phyloP scores from a whole-genome alignment of 352 stramenopile genomes.

The Phytophthora kernoviae region DNA sequence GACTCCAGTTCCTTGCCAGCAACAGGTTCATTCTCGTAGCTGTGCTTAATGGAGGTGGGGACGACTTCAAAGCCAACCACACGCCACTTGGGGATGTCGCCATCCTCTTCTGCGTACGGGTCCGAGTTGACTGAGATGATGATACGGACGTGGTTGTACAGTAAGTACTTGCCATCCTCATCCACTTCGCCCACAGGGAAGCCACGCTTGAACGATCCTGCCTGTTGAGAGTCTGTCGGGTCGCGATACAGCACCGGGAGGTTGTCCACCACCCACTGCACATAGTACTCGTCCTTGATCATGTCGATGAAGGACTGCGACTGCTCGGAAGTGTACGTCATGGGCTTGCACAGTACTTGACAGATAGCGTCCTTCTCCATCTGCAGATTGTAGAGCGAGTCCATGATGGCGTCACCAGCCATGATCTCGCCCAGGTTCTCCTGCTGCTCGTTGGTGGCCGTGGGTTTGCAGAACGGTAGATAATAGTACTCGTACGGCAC shows the following conservation, averaged over 20 bases:
- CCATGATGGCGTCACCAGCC: conserved; percentile 90
- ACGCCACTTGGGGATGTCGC: conserved; percentile 69
- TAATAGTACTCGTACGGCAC: conserved; percentile 99
- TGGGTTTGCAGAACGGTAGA: conserved; percentile 92
- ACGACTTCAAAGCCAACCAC: conserved; percentile 97
- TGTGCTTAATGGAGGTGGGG: conserved; percentile 94
- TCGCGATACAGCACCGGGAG: conserved; percentile 89
- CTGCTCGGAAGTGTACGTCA: conserved; percentile 82
- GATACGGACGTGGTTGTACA: conserved; percentile 99
- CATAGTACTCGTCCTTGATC: conserved; percentile 95
- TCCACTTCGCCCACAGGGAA: conserved; percentile 94
- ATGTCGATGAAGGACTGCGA: conserved; percentile 87
- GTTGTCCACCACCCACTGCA: conserved; percentile 95
- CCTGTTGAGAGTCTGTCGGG: conserved; percentile 64
- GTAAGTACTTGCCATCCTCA: conserved; percentile 90
- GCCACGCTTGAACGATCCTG: conserved; percentile 86
- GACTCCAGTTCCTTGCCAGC: conserved; percentile 81
- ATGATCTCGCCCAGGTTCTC: conserved; percentile 95
- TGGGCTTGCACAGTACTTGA: conserved; percentile 90
- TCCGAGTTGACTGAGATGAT: conserved; percentile 92
- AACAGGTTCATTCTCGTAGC: conserved; percentile 85
- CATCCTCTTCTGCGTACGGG: conserved; percentile 70
- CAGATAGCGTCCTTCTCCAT: conserved; percentile 91
- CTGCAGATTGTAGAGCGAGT: conserved; percentile 89
- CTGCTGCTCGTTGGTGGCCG: conserved; percentile 81